Evolutionary conservation across 768 basidiomycete species (phyloP), one percentile per base, ranked within the genome.

Genomic region (Albatrellus ellisii): DNA sequence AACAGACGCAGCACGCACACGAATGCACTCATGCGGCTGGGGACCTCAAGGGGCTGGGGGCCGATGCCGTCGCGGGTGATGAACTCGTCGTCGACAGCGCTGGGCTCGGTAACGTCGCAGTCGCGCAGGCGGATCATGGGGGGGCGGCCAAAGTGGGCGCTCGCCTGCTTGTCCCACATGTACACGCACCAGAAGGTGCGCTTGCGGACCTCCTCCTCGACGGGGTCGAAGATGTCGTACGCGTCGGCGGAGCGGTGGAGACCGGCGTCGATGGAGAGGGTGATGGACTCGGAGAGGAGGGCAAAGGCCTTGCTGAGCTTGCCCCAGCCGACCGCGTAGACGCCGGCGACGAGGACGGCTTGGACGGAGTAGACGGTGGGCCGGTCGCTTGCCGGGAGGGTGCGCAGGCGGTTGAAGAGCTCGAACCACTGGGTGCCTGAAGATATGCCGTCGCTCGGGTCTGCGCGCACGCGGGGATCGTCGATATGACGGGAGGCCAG

Each of bases 131-230:
- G 73, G 50, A 95, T 70, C 68, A 91, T 73, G 2, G 89, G 77
- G 25, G 90, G 90, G 20, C 90, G 69, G 20, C 91, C 90, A 57
- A 94, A 92, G 59, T 88, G 82, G 44, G 85, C 82, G 9, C 77
- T 68, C 6, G 90, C 75, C 54, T 92, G 90, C 62, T 95, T 94
- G 62, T 95, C 91, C 91, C 91, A 94, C 38, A 87, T 72, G 61
- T 94, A 95, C 21, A 92, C 87, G 45, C 87, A 87, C 89, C 90
- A 95, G 59, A 95, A 95, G 0, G 91, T 94, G 51, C 90, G 78
- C 60, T 92, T 94, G 44, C 91, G 74, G 22, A 90, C 77, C 58
- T 94, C 88, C 46, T 85, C 82, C 58, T 92, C 90, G 48, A 92
- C 80, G 7, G 83, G 73, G 60, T 90, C 81, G 57, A 95, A 94